Percentiles rank a stretch among this genome's conserved stretches.
Conservation (phyloP, 2,329 filamentous ascomycete species). For the Aureobasidium sp. region DNA sequence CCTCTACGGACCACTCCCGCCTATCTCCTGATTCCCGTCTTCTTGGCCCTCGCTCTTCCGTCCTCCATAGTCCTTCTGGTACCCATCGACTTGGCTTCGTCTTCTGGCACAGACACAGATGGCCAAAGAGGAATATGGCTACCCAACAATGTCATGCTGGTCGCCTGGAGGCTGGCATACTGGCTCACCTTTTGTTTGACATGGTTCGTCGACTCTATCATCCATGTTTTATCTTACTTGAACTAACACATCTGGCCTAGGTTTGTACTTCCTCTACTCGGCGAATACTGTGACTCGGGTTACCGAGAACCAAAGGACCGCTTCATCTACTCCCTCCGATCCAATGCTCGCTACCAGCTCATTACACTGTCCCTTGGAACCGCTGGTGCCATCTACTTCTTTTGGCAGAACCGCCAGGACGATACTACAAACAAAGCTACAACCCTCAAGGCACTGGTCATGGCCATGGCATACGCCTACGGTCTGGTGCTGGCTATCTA, state of each 20-base stretch:
- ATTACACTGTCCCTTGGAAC: conserved; percentile 64
- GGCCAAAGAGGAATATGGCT: conserved; percentile 74
- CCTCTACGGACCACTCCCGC: conserved; percentile 83
- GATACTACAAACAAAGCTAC: conserved; percentile 40
- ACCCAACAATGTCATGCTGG: conserved; percentile 64
- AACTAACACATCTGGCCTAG: conserved; percentile 33
- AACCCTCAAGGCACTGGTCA: conserved; percentile 73
- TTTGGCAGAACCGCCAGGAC: conserved; percentile 62
- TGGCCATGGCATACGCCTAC: conserved; percentile 94
- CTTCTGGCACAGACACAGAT: conserved; percentile 61
- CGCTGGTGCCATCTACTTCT: conserved; percentile 72
- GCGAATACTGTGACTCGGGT: conserved; percentile 89
- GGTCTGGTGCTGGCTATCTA: conserved; percentile 87
- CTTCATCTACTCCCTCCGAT: conserved; percentile 72
- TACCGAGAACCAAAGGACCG: conserved; percentile 79
- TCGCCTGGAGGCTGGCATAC: conserved; percentile 91
- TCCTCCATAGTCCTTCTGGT: conserved; percentile 86
- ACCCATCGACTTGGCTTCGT: conserved; percentile 90
- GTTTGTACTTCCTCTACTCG: conserved; percentile 85
- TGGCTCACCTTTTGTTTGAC: conserved; percentile 95
- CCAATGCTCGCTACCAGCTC: conserved; percentile 81
- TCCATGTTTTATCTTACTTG: no score
- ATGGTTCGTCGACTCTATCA: conserved; percentile 52
- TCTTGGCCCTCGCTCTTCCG: conserved; percentile 89
- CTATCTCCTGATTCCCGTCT: conserved; percentile 84